Evolutionary conservation across 2,329 filamentous ascomycete species (phyloP), one percentile per base, ranked within the genome.

Genomic region (Talaromyces sp.): DNA sequence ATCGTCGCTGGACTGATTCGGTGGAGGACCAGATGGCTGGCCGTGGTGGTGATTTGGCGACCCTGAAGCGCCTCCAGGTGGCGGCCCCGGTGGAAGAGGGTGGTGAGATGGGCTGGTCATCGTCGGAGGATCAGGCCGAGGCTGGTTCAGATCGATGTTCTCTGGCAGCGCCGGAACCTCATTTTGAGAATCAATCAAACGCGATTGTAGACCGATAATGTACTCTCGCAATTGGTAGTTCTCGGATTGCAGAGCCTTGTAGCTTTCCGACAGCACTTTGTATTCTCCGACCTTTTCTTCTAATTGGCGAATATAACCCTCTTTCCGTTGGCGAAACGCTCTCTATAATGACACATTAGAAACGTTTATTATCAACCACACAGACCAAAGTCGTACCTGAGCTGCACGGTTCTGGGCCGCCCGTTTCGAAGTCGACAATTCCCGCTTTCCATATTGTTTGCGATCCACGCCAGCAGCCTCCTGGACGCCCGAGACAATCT

Each of bases 281-380:
- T 86, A 90, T 31, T 94, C 90, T 69, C 91, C 88, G 56, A 97
- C 91, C 73, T 97, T 91, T 72, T 94, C 89, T 76, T 99, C 94
- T 7, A 99, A 84, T 74, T 96, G 95, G 80, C 96, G 96, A 75
- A 99, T 99, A 74, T 99, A 97, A 52, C 91, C 90, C 77, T 99
- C 94, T 74, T 99, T 99, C 64, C 94, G 89, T 78, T 97, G 92
- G 48, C 94, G 90, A 77, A 99, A 99, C 48, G 94, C 94, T 73
- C 94, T 87, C 93, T 99, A 68, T 46, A 12, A 46, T 10, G 19
- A 24, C 11, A 19, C 10, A 24, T 46, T 46, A 46, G 43, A 24
- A 46, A 11, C 5, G 19, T 7, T 46, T 2, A 46, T 21, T 21
- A 46, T 46, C 43, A 46, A 19, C 43, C 9, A 24, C 19, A 21